phyloP scores from a whole-genome alignment of 306 rosid genomes.

The Quillaja saponaria region DNA sequence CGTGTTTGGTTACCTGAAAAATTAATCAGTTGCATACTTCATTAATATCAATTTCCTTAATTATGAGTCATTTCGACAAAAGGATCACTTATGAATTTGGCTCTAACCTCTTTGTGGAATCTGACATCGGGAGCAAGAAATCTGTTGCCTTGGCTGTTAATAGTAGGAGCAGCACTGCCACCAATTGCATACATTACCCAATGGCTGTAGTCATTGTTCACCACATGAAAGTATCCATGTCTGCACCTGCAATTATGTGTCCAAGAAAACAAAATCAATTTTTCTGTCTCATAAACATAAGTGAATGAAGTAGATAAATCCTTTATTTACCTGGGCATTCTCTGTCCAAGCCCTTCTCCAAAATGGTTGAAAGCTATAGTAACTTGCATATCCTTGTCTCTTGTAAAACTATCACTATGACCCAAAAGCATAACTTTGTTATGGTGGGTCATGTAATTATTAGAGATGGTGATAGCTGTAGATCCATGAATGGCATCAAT shows the following conservation, averaged over 20 bases:
- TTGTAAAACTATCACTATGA: constrained; percentile 68
- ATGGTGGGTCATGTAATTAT: constrained; percentile 78
- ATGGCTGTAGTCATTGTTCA: constrained; percentile 87
- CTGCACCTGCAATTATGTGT: constrained; percentile 65
- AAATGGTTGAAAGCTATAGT: constrained; percentile 95
- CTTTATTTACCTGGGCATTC: constrained; percentile 60
- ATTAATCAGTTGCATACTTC: constrained; percentile 2
- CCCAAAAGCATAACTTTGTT: constrained; percentile 96
- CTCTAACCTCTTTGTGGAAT: constrained; percentile 68
- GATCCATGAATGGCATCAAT: constrained; percentile 87
- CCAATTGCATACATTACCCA: constrained; percentile 95
- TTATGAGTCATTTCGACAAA: background rate
- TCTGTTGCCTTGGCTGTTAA: constrained; percentile 91
- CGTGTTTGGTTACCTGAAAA: constrained; percentile 70
- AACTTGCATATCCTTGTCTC: constrained; percentile 86
- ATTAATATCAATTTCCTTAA: background rate
- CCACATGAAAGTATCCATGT: constrained; percentile 94
- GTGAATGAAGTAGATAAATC: too few relatives aligned
- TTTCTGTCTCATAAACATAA: background rate
- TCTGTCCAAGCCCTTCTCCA: constrained; percentile 86
- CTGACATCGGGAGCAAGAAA: constrained; percentile 68
- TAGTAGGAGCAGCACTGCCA: constrained; percentile 88
- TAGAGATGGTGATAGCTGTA: constrained; percentile 78
- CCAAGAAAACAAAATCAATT: background rate
- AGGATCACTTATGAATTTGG: background rate